Evolutionary conservation across 441 rosid species (phyloP).

Genomic region (Gossypium gossypioides): DNA sequence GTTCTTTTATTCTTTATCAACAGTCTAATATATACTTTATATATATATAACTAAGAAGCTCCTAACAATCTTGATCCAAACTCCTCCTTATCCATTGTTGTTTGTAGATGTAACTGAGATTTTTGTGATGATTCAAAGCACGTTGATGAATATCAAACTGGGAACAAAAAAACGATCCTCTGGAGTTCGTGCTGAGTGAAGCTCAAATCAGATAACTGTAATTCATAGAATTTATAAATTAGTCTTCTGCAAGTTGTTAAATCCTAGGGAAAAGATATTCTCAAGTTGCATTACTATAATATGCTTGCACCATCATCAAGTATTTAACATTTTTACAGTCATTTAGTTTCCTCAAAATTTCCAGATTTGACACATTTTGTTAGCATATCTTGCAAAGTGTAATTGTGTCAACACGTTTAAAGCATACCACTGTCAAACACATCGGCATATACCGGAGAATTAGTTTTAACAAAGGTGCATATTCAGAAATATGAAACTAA

Average conservation of each 20-base stretch:
- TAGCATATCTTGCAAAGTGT: not conserved
- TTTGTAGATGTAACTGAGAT: no score
- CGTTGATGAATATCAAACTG: no score
- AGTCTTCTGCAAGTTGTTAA: not conserved
- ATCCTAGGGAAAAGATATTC: not conserved
- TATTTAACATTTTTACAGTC: no score
- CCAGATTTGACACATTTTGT: not conserved
- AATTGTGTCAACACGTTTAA: not conserved
- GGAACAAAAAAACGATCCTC: no score
- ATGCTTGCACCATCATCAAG: not conserved
- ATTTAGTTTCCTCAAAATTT: no score
- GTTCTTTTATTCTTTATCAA: no score
- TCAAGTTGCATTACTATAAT: not conserved
- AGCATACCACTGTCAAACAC: not conserved
- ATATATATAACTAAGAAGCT: not conserved
- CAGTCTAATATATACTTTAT: not conserved
- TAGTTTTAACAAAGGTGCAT: not conserved
- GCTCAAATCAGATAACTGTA: not conserved
- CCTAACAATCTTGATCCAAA: not conserved
- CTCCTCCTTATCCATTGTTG: not conserved
- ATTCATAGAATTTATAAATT: not conserved
- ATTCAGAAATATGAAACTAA: not conserved
- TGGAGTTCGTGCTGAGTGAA: not conserved
- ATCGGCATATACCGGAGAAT: not conserved
- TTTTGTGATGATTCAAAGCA: no score